phyloP scores from a whole-genome alignment of 2,329 filamentous ascomycete genomes.

The Ceratocystis lukuohia region DNA sequence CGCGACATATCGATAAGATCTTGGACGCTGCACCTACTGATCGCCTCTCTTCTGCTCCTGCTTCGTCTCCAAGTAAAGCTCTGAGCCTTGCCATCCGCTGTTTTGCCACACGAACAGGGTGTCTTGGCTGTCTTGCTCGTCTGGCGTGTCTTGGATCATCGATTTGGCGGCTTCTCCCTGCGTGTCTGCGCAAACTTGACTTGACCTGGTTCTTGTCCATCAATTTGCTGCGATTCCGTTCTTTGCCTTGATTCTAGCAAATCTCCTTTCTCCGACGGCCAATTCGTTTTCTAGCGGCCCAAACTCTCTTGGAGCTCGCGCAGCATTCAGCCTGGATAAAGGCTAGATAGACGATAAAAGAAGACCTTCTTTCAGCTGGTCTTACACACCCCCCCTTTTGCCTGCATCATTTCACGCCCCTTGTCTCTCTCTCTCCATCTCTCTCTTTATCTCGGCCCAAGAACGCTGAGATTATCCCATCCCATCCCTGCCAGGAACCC shows the following conservation, averaged over 20 bases:
- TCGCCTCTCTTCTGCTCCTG: not conserved
- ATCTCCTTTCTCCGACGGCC: not conserved
- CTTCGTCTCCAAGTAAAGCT: not conserved
- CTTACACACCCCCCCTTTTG: not conserved
- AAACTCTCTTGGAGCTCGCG: not conserved
- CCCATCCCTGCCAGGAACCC: constrained; percentile 14
- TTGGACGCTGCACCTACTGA: not conserved
- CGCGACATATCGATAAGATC: not conserved
- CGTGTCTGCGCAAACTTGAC: no score
- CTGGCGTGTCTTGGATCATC: not conserved
- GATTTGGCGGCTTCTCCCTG: not conserved
- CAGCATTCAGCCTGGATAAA: no score
- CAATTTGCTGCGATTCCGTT: not conserved
- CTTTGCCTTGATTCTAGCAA: not conserved
- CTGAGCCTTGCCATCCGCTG: not conserved
- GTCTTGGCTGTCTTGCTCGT: not conserved
- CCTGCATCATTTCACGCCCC: not conserved
- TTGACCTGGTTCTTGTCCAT: no score
- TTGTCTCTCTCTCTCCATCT: not conserved
- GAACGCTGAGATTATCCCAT: not conserved
- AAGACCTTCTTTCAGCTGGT: not conserved
- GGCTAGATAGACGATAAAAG: not conserved
- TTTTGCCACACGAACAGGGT: not conserved
- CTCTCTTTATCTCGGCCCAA: not conserved
- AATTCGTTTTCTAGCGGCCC: not conserved